phyloP scores from a whole-genome alignment of 2,329 filamentous ascomycete species.

The Huntiella bhutanensis region DNA sequence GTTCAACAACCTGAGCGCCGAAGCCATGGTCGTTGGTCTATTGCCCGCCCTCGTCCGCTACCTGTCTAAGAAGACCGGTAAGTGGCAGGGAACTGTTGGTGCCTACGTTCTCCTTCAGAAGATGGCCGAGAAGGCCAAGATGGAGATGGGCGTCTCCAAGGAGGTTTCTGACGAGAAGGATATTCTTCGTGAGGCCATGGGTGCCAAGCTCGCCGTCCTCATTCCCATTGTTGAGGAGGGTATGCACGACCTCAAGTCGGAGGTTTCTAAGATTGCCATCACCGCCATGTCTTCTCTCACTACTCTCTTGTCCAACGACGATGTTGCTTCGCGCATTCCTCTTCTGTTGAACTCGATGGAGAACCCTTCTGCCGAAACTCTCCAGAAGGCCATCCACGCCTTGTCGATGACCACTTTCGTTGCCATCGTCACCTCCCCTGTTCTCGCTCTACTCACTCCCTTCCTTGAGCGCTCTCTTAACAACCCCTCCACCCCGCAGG shows the following conservation, averaged over 20 bases:
- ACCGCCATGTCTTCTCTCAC: slow-evolving; percentile 85
- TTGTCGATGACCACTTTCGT: slow-evolving; percentile 98
- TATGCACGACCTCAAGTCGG: slow-evolving; percentile 91
- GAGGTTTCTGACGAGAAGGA: slow-evolving; percentile 81
- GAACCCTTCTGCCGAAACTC: slow-evolving; percentile 68
- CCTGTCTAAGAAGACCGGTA: slow-evolving; percentile 65
- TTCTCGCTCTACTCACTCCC: slow-evolving; percentile 82
- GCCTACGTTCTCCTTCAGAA: slow-evolving; percentile 70
- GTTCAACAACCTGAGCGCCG: slow-evolving; percentile 59
- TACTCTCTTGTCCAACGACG: slow-evolving; percentile 83
- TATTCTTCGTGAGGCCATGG: slow-evolving; percentile 75
- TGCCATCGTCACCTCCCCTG: slow-evolving; percentile 83
- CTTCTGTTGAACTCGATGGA: slow-evolving; percentile 90
- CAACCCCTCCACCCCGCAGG: slow-evolving; percentile 74
- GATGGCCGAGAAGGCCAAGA: slow-evolving; percentile 89
- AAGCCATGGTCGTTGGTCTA: slow-evolving; percentile 67
- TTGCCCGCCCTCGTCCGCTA: slow-evolving; percentile 60
- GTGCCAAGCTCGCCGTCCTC: slow-evolving; percentile 63
- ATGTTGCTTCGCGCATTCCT: slow-evolving; percentile 80
- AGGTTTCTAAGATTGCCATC: slow-evolving; percentile 75
- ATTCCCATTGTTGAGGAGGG: slow-evolving; percentile 82
- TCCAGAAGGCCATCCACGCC: slow-evolving; percentile 92
- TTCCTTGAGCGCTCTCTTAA: slow-evolving; percentile 88
- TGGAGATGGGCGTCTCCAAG: slow-evolving; percentile 56
- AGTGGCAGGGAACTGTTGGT: slow-evolving; percentile 92